Evolutionary conservation across 345 rosid species (phyloP), one percentile per base, ranked within the genome.

Genomic region (Raphanus sativus): DNA sequence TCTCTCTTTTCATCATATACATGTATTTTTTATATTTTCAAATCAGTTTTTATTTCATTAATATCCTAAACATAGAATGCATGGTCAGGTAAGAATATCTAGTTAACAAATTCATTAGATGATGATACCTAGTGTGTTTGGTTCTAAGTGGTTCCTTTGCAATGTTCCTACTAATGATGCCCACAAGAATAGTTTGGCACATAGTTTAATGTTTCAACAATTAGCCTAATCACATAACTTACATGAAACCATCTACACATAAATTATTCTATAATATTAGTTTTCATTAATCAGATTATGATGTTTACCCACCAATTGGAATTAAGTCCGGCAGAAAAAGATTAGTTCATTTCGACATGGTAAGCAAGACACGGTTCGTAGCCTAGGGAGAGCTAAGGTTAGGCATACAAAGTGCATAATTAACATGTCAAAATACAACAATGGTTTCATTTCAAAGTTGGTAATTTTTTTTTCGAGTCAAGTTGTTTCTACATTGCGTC

Each of bases 161-260:
- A 65, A 33, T 50, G 11, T 52, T 25, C 70, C 63, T 52, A 52
- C 63, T 33, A 64, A 64, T 64, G 15, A 24, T 73, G 54, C 70
- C 77, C 63, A 73, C 70, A 73, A 32, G 67, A 12, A 48, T 73
- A n/a, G 5, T 73, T 64, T 24, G 70, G 77, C 70, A 64, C 28
- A 73, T 8, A 34, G 38, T 50, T 62, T 73, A 73, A 73, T 54
- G 70, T 73, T 52, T 73, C 77, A 38, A 16, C 54, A 64, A 11
- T 21, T 50, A 54, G 77, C 77, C 77, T 52, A 73, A 73, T 64
- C 38, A 73, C 54, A 52, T 64, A 63, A 64, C 63, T 73, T 52
- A 73, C 8, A 32, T 73, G 54, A 33, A 63, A 62, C 62, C 62
- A 15, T 25, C 40, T 40, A 40, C 66, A 63, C 69, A 63, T 50